phyloP scores from a whole-genome alignment of 2,329 filamentous ascomycete species.

The Colletotrichum musae region DNA sequence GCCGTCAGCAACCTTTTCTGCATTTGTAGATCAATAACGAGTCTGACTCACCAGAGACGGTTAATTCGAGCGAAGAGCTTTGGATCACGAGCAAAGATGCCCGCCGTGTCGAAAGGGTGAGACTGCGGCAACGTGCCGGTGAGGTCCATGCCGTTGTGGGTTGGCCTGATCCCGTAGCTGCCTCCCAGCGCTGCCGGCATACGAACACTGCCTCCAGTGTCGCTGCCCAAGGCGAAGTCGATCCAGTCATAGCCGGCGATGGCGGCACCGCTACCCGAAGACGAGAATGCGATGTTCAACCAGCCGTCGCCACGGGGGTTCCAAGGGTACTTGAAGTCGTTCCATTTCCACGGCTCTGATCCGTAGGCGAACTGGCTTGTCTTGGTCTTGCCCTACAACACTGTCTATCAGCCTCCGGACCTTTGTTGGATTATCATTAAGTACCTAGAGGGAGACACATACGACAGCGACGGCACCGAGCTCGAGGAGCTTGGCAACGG shows the following conservation, averaged over 20 bases:
- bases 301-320: constrained; percentile 56
- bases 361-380: constrained; percentile 19
- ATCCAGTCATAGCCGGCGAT: constrained; percentile 60
- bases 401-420: too few relatives aligned
- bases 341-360: constrained; percentile 11
- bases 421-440: not conserved
- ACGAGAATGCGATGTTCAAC: constrained; percentile 51
- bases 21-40: not conserved
- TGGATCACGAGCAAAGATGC: constrained; percentile 36
- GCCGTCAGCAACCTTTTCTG: not conserved
- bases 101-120: constrained; percentile 37
- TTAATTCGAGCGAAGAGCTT: constrained; percentile 27
- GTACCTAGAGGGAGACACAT: not conserved
- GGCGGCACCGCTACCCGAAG: constrained; percentile 55
- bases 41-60: not conserved
- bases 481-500: constrained; percentile 19
- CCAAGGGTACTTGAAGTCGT: constrained; percentile 52
- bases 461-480: constrained; percentile 23
- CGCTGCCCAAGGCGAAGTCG: constrained; percentile 50
- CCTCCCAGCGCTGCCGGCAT: constrained; percentile 35
- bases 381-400: constrained; percentile 10
- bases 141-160: constrained; percentile 32
- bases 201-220: constrained; percentile 41
- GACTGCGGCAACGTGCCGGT: constrained; percentile 35
- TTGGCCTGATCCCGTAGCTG: constrained; percentile 40